These are phyloP conservation scores for Agmasoma carcini DNA, from an alignment of 371 early-diverging fungal species.

Conservation along the genomic window DNA sequence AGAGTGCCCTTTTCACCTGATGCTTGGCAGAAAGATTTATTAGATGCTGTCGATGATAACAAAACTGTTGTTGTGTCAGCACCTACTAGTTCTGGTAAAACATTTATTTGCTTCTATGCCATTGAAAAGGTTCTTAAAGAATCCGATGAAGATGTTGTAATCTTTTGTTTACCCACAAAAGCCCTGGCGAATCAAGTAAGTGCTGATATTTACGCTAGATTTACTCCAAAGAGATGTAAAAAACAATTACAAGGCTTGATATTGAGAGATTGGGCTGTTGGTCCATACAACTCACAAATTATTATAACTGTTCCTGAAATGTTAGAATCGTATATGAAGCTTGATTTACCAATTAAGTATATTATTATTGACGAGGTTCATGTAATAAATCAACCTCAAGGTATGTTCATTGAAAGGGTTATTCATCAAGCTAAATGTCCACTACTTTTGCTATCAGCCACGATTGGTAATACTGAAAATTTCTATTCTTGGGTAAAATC, in stretches of 20 bases:
- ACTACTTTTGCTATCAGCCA: constrained; percentile 56
- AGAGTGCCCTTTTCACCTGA: constrained; percentile 57
- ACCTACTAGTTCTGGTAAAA: constrained; percentile 58
- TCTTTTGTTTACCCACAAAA: constrained; percentile 59
- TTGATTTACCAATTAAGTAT: constrained; percentile 50
- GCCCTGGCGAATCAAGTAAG: constrained; percentile 58
- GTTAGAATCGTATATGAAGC: constrained; percentile 43
- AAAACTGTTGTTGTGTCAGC: constrained; percentile 55
- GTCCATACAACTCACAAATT: constrained; percentile 54
- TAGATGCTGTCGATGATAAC: constrained; percentile 55
- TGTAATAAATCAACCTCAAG: constrained; percentile 54
- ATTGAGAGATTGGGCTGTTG: constrained; percentile 47
- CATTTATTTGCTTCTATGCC: constrained; percentile 58
- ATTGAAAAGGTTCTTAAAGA: constrained; percentile 56
- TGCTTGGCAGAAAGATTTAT: constrained; percentile 56
- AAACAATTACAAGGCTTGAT: constrained; percentile 50
- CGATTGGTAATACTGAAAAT: constrained; percentile 56
- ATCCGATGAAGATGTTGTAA: constrained; percentile 53
- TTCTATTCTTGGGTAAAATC: constrained; percentile 53
- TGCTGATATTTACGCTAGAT: constrained; percentile 57
- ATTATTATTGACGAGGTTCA: constrained; percentile 59
- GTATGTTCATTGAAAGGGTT: constrained; percentile 55
- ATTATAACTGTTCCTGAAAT: constrained; percentile 57
- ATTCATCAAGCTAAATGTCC: constrained; percentile 55
- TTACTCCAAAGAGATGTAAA: constrained; percentile 49